Evolutionary conservation across 805 yeast species (phyloP), one percentile per base, ranked within the genome.

Genomic region (Candida yuanshanica): DNA sequence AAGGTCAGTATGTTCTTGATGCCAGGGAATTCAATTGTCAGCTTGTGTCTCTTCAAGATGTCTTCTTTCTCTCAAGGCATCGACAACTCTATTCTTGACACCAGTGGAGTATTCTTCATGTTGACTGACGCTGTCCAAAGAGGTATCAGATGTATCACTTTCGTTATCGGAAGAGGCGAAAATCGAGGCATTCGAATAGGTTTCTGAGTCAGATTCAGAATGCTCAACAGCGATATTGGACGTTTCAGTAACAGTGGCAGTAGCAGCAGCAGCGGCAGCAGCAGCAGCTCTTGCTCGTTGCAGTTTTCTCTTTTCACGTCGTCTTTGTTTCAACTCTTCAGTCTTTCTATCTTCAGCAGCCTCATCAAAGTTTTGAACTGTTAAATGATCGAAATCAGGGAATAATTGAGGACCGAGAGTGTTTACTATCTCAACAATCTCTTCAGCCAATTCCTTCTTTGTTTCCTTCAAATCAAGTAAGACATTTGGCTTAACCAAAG

Each of bases 401-500:
- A 80, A 90, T 41, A 93, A 62, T 55, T 81, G 75, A 5, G 95
- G 93, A 0, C 97, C 98, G 43, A 81, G 74, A 34, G 74, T 77
- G 58, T 90, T 88, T 37, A 91, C 88, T 5, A 79, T 61, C 33
- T 81, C 84, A 1, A 96, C 86, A 43, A 93, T 85, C 42, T 84
- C 81, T 46, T 70, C 74, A 17, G 86, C 77, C 44, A 91, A 69
- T 46, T 72, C 73, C 32, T 66, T 65, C 48, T 98, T 72, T 38
- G 76, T 70, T 21, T 67, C 63, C 52, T 85, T 80, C 50, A 93
- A 66, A 43, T 79, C 74, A 33, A 61, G 59, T 37, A 83, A 66
- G 1, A 80, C 74, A 16, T 73, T 64, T 32, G 83, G 82, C 20
- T 78, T 70, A 10, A 74, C 74, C 16, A 84, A 59, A 3, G 85